Evolutionary conservation across 257 asterid species (phyloP).

Genomic region (Petrea volubilis): DNA sequence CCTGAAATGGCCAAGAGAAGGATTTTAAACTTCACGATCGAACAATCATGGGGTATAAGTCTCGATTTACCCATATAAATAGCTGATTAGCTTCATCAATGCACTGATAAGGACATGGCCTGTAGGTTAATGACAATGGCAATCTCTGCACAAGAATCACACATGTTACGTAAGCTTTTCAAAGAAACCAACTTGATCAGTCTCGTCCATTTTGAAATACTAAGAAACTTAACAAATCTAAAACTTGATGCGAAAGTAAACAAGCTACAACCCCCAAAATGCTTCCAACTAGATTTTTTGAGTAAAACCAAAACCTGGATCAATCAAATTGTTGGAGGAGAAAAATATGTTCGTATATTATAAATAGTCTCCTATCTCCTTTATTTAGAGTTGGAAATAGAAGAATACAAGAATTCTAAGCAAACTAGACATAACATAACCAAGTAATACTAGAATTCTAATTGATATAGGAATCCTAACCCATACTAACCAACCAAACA

Average conservation of each 20-base stretch:
- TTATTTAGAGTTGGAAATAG: too few relatives aligned
- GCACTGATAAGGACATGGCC: background rate
- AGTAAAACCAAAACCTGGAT: background rate
- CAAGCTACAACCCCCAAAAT: background rate
- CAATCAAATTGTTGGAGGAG: too few relatives aligned
- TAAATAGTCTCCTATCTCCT: too few relatives aligned
- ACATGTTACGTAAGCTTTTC: background rate
- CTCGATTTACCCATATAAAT: background rate
- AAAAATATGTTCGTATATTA: too few relatives aligned
- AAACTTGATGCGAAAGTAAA: background rate
- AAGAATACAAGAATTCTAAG: too few relatives aligned
- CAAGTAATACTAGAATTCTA: too few relatives aligned
- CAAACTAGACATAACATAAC: too few relatives aligned
- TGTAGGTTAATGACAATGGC: background rate
- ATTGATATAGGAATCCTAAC: too few relatives aligned
- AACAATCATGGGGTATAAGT: background rate
- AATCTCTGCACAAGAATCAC: background rate
- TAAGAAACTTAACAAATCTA: too few relatives aligned
- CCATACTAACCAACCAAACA: too few relatives aligned
- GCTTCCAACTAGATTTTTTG: background rate
- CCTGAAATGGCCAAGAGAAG: constrained; percentile 1
- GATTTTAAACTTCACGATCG: background rate
- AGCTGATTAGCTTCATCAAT: background rate
- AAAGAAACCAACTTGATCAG: background rate
- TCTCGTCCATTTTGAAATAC: background rate